Base-by-base conservation (phyloP, 2,329 filamentous ascomycete species). In the Pseudogymnoascus pannorum region DNA sequence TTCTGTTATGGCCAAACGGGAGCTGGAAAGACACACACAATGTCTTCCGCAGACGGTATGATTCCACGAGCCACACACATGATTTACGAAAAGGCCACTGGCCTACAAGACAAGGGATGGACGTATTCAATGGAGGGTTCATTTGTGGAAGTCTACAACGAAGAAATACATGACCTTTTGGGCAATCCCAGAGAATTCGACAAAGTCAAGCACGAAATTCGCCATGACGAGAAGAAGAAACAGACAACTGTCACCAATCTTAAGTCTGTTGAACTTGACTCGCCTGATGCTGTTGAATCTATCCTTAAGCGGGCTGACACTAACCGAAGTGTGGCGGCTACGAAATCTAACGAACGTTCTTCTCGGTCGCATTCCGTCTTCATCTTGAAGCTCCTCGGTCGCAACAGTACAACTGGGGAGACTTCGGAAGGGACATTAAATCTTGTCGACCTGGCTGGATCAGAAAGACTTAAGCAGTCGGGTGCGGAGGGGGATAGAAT, bases 1-100 rank as follows among this genome's bases (percentile, higher is more conserved):
- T 96, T 99, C 76, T 97, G 92, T 72, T 99, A 99, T 71, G 94
- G 94, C 44, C 94, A 99, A 74, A 99, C 94, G 0, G 94, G 94
- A 3, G 94, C 92, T 16, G 94, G 94, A 63, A 99, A 99, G 79
- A 99, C 94, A 0, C 90, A 88, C 72, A 97, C 94, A 3, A 99
- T 99, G 94, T 95, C 90, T 8, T 89, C 87, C 0, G 75, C 79
- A 1, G 91, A 97, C 68, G 94, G 94, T 67, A 97, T 99, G 88
- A 99, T 99, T 63, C 93, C 94, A 1, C 85, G 89, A 6, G 92
- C 94, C 2, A 94, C 95, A 6, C 85, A 90, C 66, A 93, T 97
- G 78, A 96, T 99, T 66, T 97, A 97, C 73, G 84, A 90, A 60
- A 94, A 91, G 42, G 90, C 95, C 60, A 88, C 87, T 64, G 83